phyloP scores from a whole-genome alignment of 305 asterid genomes.

The Coffea humblotiana region DNA sequence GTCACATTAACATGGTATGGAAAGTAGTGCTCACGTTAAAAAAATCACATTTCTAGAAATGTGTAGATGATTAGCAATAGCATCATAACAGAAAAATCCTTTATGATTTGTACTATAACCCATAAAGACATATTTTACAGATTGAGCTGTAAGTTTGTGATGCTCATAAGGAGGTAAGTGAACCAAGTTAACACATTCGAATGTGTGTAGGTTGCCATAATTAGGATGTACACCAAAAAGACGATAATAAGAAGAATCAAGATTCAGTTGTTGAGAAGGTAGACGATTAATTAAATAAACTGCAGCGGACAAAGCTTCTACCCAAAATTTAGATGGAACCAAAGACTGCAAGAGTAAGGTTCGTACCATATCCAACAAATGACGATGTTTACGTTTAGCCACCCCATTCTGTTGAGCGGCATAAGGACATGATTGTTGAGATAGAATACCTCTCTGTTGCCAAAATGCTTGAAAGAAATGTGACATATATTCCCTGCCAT shows the following conservation, averaged over 20 bases:
- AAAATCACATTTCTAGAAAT: neutral
- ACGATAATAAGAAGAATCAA: too few species aligned
- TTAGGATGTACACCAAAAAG: neutral
- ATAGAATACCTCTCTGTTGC: too few species aligned
- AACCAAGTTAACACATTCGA: neutral
- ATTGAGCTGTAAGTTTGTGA: neutral
- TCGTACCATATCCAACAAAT: too few species aligned
- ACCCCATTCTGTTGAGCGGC: too few species aligned
- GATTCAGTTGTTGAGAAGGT: neutral
- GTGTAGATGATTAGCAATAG: neutral
- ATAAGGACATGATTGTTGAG: too few species aligned
- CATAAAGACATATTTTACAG: neutral
- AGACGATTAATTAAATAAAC: too few species aligned
- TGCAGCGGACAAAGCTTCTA: too few species aligned
- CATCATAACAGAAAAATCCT: neutral
- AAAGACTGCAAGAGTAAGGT: too few species aligned
- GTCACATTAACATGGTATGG: neutral
- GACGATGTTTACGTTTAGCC: too few species aligned
- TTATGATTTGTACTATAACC: neutral
- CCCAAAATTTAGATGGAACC: too few species aligned
- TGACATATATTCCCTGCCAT: too few species aligned
- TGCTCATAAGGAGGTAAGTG: neutral
- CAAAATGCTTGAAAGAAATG: too few species aligned
- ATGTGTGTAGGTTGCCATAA: neutral
- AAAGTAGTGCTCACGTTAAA: neutral